These are phyloP conservation scores for Macadamia tetraphylla DNA, from an alignment of 164 flowering plant genomes.

Conservation along the genomic window DNA sequence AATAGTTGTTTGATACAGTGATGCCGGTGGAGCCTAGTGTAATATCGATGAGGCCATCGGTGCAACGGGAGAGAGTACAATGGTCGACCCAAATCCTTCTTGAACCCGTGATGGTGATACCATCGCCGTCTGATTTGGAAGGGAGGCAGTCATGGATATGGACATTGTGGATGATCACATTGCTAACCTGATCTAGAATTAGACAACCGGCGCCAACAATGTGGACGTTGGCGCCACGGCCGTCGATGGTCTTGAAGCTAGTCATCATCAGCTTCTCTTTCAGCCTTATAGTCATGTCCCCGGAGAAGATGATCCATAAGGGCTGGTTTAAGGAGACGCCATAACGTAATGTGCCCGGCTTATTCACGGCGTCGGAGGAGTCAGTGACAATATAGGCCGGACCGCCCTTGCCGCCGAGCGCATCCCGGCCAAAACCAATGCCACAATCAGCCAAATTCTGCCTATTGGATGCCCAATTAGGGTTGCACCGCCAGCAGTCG, in stretches of 20 bases:
- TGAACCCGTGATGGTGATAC: slow-evolving; percentile 39
- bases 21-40: slow-evolving; percentile 51
- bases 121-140: slow-evolving; percentile 49
- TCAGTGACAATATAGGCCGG: slow-evolving; percentile 33
- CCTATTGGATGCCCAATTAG: background rate
- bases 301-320: slow-evolving; percentile 37
- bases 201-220: slow-evolving; percentile 38
- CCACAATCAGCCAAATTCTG: background rate
- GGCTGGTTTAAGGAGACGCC: slow-evolving; percentile 39
- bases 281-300: slow-evolving; percentile 33
- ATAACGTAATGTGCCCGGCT: slow-evolving; percentile 39
- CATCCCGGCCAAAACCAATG: slow-evolving; percentile 6
- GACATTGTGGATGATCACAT: slow-evolving; percentile 39
- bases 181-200: slow-evolving; percentile 32
- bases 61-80: slow-evolving; percentile 38
- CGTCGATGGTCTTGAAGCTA: slow-evolving; percentile 41
- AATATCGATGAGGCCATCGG: slow-evolving; percentile 63
- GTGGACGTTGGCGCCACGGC: slow-evolving; percentile 33
- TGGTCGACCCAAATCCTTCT: slow-evolving; percentile 71
- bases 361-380: slow-evolving; percentile 32
- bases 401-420: slow-evolving; percentile 43
- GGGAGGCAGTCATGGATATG: slow-evolving; percentile 22
- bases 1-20: slow-evolving; percentile 62
- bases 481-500: background rate
- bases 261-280: slow-evolving; percentile 35